These are phyloP conservation scores for Pontederia crassipes DNA, from an alignment of 176 grass and related monocot species.

Conservation along the genomic window DNA sequence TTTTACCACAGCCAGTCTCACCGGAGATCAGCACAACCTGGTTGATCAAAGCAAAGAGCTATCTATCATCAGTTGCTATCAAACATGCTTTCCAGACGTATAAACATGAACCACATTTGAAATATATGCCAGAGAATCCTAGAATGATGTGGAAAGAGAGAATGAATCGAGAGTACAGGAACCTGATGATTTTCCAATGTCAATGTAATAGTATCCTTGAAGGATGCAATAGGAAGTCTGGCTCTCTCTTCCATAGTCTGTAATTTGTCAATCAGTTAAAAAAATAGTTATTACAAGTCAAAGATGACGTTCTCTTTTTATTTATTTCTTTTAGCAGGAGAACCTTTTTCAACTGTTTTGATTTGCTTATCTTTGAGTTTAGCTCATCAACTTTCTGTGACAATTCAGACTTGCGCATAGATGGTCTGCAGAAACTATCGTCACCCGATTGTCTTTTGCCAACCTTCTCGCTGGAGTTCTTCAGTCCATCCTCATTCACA, in stretches of 20 bases:
- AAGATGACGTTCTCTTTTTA: not conserved
- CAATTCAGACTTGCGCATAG: conserved; percentile 49
- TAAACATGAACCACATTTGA: not conserved
- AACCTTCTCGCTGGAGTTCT: conserved; percentile 30
- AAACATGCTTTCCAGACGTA: not conserved
- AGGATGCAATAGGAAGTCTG: conserved; percentile 91
- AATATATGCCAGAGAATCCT: not conserved
- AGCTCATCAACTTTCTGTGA: conserved; percentile 56
- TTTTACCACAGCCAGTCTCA: conserved; percentile 98
- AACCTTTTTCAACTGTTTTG: conserved; percentile 66
- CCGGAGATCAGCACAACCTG: conserved; percentile 99
- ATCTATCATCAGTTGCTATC: conserved; percentile 11
- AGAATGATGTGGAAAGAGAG: not conserved
- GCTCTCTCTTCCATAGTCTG: conserved; percentile 67
- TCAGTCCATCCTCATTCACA: conserved; percentile 33
- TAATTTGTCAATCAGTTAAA: not conserved
- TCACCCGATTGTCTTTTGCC: conserved; percentile 45
- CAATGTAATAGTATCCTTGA: conserved; percentile 65
- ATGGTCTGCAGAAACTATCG: conserved; percentile 52
- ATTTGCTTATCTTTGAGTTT: conserved; percentile 44
- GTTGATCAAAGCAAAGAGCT: conserved; percentile 26
- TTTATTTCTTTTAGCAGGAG: not conserved
- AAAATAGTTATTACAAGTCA: not conserved
- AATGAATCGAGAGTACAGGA: conserved; percentile 5
- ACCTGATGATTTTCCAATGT: conserved; percentile 80